Percentiles rank a stretch among this genome's conserved stretches.
phyloP scores from a whole-genome alignment of 2,329 filamentous ascomycete genomes.

The Fusarium sp. region DNA sequence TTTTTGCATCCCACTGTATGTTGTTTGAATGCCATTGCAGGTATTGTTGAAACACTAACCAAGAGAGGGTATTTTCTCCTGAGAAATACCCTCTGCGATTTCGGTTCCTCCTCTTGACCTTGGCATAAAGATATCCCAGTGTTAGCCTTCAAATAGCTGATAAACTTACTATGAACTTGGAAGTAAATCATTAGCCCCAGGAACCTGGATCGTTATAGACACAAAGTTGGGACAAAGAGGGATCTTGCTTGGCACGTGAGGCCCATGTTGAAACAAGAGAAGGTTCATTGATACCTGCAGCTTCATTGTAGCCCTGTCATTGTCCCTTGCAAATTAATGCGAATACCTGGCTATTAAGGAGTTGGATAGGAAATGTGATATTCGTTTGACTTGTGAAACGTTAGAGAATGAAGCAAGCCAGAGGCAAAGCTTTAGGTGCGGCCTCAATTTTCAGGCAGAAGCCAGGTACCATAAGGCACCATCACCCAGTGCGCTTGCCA shows the following conservation, averaged over 20 bases:
- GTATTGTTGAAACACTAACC: conserved; percentile 1
- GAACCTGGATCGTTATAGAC: not conserved
- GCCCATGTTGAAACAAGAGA: conserved; percentile 26
- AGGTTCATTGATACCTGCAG: conserved; percentile 6
- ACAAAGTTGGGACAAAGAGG: conserved; percentile 19
- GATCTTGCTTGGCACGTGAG: conserved; percentile 24
- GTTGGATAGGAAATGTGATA: conserved; percentile 11
- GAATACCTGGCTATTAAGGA: conserved; percentile 19
- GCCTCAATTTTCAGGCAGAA: conserved; percentile 20
- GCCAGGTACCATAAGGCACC: conserved; percentile 1
- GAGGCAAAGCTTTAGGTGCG: not conserved
- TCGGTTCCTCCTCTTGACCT: not conserved
- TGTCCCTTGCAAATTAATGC: conserved; percentile 30
- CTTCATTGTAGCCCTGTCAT: conserved; percentile 6
- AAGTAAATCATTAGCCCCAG: not conserved
- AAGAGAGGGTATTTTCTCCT: conserved; percentile 1
- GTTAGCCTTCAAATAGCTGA: not conserved
- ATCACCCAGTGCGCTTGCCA: not conserved
- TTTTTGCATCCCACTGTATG: too few relatives aligned
- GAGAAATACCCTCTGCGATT: conserved; percentile 4
- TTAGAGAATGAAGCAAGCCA: conserved; percentile 9
- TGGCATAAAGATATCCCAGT: not conserved
- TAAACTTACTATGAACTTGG: not conserved
- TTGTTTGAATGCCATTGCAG: not conserved
- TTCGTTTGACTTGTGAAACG: conserved; percentile 28